Conservation (phyloP, 192 early-diverging fungal species). For the Podila epicladia region DNA sequence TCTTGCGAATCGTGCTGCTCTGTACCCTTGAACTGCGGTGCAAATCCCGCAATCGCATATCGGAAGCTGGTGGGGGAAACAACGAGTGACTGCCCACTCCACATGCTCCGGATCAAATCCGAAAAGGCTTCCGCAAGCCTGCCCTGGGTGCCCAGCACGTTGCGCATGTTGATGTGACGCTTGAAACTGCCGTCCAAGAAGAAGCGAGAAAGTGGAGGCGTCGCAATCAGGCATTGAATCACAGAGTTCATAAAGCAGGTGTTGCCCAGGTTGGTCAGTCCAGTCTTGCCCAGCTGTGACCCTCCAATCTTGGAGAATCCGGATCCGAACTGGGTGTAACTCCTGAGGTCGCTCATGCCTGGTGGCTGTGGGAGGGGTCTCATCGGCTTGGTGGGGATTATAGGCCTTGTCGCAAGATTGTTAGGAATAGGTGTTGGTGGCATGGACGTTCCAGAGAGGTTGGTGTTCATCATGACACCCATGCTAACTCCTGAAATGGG, state of each 20-base stretch:
- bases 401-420: neutral
- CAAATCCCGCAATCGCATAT: constrained; percentile 75
- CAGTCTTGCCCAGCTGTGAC: constrained; percentile 71
- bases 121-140: constrained; percentile 81
- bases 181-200: constrained; percentile 75
- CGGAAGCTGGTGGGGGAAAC: constrained; percentile 86
- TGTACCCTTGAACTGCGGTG: constrained; percentile 84
- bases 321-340: constrained; percentile 43
- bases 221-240: constrained; percentile 81
- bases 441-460: neutral
- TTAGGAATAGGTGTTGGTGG: neutral
- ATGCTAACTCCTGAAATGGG: constrained; percentile 13
- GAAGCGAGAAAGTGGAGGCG: constrained; percentile 74
- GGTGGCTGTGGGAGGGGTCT: constrained; percentile 50
- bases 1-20: constrained; percentile 99
- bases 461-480: constrained; percentile 6
- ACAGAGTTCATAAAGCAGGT: constrained; percentile 91
- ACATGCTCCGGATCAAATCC: constrained; percentile 83
- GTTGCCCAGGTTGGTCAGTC: constrained; percentile 84
- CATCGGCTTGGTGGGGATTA: constrained; percentile 51
- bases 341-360: constrained; percentile 38
- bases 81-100: constrained; percentile 79
- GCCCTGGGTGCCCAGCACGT: constrained; percentile 79
- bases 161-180: constrained; percentile 68
- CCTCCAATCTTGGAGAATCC: constrained; percentile 45